These are phyloP conservation scores for Karstenula rhodostoma DNA, from an alignment of 2,329 filamentous ascomycete species.

Conservation along the genomic window DNA sequence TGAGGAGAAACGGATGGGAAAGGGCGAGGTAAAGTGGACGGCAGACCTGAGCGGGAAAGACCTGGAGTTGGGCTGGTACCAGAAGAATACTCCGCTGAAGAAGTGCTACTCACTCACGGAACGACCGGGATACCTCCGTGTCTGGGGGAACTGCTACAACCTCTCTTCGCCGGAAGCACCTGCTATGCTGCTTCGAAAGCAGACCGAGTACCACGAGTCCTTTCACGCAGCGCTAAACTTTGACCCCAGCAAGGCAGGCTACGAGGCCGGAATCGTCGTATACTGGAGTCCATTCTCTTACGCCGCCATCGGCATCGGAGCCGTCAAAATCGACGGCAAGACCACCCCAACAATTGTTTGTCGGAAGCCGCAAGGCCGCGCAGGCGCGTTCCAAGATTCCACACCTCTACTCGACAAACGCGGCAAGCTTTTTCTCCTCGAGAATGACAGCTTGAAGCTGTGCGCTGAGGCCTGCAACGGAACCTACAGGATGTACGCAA, in stretches of 20 bases:
- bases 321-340: background rate
- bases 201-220: conserved; percentile 53
- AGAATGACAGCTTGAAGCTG: conserved; percentile 16
- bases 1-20: conserved; percentile 12
- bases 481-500: conserved; percentile 14
- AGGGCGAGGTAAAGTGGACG: conserved; percentile 27
- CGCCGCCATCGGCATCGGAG: conserved; percentile 52
- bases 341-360: conserved; percentile 18
- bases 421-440: background rate
- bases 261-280: conserved; percentile 63
- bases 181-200: conserved; percentile 64
- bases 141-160: conserved; percentile 63
- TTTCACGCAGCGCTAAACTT: conserved; percentile 60
- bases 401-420: background rate
- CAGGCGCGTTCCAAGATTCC: background rate
- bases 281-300: conserved; percentile 64
- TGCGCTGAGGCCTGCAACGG: conserved; percentile 16
- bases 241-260: conserved; percentile 50
- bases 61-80: conserved; percentile 52
- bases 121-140: conserved; percentile 54
- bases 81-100: conserved; percentile 59
- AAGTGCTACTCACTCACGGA: conserved; percentile 58
- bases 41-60: conserved; percentile 43
- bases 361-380: conserved; percentile 10
- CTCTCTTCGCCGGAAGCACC: conserved; percentile 61